Conservation (phyloP, 768 basidiomycete genomes). For the Tricholoma terreum region DNA sequence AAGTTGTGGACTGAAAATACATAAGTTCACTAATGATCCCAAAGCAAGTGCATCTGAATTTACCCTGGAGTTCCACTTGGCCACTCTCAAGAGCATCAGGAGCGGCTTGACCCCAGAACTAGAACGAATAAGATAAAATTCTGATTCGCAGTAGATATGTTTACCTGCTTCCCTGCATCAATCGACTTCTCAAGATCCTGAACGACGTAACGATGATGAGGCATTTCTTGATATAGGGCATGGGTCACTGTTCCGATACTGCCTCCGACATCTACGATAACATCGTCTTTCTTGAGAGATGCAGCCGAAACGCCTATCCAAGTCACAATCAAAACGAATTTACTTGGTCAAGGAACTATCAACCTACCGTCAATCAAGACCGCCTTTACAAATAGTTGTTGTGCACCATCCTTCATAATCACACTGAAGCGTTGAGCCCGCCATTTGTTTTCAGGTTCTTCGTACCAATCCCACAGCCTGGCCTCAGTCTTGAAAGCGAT, state of each 20-base stretch:
- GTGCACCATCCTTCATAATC: not conserved
- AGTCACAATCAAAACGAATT: not conserved
- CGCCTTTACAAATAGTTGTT: not conserved
- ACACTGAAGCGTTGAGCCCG: not conserved
- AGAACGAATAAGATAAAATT: not conserved
- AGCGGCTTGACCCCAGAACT: not conserved
- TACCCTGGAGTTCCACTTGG: not conserved
- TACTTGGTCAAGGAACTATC: not conserved
- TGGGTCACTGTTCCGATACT: not conserved
- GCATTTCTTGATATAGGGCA: not conserved
- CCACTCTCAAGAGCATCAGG: not conserved
- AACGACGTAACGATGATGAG: not conserved
- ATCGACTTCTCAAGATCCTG: not conserved
- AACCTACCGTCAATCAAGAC: not conserved
- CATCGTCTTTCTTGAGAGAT: not conserved
- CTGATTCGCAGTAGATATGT: too few relatives aligned
- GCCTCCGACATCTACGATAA: not conserved
- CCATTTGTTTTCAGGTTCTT: not conserved
- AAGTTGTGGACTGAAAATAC: too few relatives aligned
- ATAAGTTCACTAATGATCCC: too few relatives aligned
- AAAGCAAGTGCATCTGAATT: too few relatives aligned
- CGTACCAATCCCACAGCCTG: not conserved
- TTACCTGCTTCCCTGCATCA: not conserved
- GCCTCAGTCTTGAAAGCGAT: not conserved
- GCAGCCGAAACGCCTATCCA: not conserved